Evolutionary conservation across 2,329 filamentous ascomycete genomes (phyloP).

Genomic region (Aspergillus ochraceoroseus): DNA sequence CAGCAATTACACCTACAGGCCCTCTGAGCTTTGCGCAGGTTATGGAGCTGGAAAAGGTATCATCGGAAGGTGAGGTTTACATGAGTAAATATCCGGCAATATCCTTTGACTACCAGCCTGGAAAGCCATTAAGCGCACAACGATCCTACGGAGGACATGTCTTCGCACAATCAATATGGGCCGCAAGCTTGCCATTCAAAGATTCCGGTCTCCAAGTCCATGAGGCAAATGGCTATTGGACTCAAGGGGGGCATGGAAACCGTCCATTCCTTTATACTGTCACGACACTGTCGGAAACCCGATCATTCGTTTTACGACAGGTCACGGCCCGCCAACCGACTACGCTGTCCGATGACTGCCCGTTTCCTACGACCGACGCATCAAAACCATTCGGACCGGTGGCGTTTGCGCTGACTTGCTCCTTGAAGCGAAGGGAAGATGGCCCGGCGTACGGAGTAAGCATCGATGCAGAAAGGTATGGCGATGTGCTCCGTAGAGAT

Average conservation of each 20-base stretch:
- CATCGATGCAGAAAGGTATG: conserved; percentile 5
- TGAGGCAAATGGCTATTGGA: conserved; percentile 13
- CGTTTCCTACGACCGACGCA: conserved; percentile 3
- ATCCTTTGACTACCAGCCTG: background rate
- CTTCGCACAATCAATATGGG: conserved; percentile 10
- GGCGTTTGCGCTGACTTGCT: conserved; percentile 7
- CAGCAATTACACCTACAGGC: conserved; percentile 4
- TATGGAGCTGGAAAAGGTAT: background rate
- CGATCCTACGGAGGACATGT: conserved; percentile 8
- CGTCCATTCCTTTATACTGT: conserved; percentile 18
- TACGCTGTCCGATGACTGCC: conserved; percentile 4
- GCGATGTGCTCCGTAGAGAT: background rate
- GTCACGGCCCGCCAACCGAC: conserved; percentile 9
- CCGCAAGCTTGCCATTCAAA: conserved; percentile 4
- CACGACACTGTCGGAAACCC: conserved; percentile 22
- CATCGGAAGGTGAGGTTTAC: background rate
- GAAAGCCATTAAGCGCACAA: background rate
- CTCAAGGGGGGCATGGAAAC: conserved; percentile 8
- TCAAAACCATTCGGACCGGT: background rate
- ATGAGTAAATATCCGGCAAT: conserved; percentile 3
- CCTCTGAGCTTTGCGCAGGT: conserved; percentile 9
- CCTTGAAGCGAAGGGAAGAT: conserved; percentile 4
- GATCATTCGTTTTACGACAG: conserved; percentile 8
- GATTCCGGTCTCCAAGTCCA: conserved; percentile 3
- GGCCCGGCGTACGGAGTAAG: background rate